These are phyloP conservation scores for Pholiota molesta DNA, from an alignment of 768 basidiomycete genomes.

Conservation along the genomic window DNA sequence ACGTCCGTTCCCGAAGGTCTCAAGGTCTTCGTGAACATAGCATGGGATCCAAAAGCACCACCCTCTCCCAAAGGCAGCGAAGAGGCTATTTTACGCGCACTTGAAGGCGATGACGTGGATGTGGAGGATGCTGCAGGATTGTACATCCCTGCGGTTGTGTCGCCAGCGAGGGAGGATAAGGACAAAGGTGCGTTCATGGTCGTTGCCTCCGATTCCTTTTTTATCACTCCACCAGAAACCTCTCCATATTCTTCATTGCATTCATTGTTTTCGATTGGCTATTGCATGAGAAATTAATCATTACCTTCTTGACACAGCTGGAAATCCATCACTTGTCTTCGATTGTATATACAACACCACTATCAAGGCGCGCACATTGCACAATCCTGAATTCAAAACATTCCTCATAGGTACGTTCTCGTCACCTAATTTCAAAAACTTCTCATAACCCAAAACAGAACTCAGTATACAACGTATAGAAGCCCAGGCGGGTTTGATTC, in stretches of 20 bases:
- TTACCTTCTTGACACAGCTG: constrained; percentile 46
- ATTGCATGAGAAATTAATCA: constrained; percentile 4
- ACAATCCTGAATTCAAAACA: constrained; percentile 64
- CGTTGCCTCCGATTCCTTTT: not conserved
- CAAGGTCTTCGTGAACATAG: constrained; percentile 78
- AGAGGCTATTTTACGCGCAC: constrained; percentile 57
- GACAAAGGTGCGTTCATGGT: constrained; percentile 64
- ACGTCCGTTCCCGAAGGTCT: constrained; percentile 45
- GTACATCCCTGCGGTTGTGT: constrained; percentile 72
- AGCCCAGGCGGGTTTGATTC: constrained; percentile 52
- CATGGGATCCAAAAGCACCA: constrained; percentile 70
- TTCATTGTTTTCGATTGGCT: no score
- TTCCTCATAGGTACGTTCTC: constrained; percentile 65
- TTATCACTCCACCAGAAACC: no score
- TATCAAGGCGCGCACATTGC: constrained; percentile 59
- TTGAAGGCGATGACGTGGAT: constrained; percentile 50
- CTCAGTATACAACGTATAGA: constrained; percentile 71
- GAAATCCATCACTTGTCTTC: constrained; percentile 69
- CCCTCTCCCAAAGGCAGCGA: constrained; percentile 65
- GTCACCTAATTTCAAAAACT: not conserved
- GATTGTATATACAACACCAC: constrained; percentile 70
- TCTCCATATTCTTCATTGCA: no score
- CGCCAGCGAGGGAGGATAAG: constrained; percentile 58
- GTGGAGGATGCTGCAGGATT: constrained; percentile 46
- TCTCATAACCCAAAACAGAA: constrained; percentile 42